Percentiles rank a stretch among this genome's conserved stretches.
phyloP scores from a whole-genome alignment of 148 eudicot species.

The Camellia japonica region DNA sequence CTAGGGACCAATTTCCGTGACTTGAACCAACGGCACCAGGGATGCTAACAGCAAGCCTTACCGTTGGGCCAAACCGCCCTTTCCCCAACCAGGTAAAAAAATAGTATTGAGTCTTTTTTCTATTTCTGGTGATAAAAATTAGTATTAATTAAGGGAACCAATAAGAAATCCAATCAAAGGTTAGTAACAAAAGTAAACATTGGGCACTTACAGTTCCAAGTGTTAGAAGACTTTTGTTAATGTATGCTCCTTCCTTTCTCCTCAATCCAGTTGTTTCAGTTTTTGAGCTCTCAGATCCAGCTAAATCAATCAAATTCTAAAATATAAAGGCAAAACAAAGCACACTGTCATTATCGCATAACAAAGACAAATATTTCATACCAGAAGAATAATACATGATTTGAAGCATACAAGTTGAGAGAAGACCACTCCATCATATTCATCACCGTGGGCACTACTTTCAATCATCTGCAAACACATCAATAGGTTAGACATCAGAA shows the following conservation, averaged over 20 bases:
- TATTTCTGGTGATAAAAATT: neutral
- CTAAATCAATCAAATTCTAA: constrained; percentile 92
- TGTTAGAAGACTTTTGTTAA: constrained; percentile 94
- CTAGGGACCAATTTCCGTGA: neutral
- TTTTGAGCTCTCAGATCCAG: constrained; percentile 99
- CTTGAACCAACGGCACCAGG: too few species aligned
- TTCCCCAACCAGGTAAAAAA: neutral
- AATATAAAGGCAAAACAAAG: constrained; percentile 10
- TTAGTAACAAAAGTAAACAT: neutral
- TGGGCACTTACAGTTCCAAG: constrained; percentile 85
- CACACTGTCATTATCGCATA: constrained; percentile 12
- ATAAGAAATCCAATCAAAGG: neutral
- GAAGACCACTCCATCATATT: constrained; percentile 93
- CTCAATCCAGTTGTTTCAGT: constrained; percentile 96
- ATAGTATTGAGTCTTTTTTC: neutral
- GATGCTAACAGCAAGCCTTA: too few species aligned
- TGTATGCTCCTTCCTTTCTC: constrained; percentile 98
- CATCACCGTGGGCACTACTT: constrained; percentile 96
- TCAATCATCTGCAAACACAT: constrained; percentile 70
- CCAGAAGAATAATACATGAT: neutral
- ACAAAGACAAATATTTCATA: constrained; percentile 2
- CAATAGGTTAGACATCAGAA: neutral
- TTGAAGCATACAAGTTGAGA: constrained; percentile 77
- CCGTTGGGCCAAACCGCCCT: too few species aligned
- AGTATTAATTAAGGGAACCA: neutral